phyloP scores from a whole-genome alignment of 225 moss, liverwort and hornwort species.

The Sphagnum tenellum region DNA sequence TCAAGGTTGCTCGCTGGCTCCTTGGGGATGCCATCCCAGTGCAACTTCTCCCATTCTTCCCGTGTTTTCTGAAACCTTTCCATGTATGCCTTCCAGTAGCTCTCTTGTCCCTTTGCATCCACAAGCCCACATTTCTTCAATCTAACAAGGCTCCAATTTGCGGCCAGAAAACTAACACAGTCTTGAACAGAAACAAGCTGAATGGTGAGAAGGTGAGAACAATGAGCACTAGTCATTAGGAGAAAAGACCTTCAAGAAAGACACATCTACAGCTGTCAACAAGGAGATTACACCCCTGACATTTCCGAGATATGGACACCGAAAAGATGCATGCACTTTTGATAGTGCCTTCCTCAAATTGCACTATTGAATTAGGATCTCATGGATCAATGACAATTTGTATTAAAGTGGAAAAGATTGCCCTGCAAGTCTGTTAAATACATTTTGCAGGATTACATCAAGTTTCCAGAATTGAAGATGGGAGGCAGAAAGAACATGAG shows the following conservation, averaged over 20 bases:
- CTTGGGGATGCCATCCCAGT: conserved; percentile 64
- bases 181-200: neutral
- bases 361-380: no score
- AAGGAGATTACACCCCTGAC: neutral
- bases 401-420: no score
- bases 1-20: conserved; percentile 47
- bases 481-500: neutral
- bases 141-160: neutral
- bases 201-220: no score
- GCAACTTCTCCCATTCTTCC: conserved; percentile 77
- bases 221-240: no score
- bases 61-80: conserved; percentile 46
- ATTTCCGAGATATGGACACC: neutral
- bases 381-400: no score
- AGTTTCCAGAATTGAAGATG: neutral
- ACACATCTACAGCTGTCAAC: neutral
- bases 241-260: neutral
- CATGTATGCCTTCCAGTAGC: conserved; percentile 67
- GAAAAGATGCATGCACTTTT: no score
- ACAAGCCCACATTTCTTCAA: conserved; percentile 4
- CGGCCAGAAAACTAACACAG: neutral
- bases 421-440: no score
- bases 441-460: no score
- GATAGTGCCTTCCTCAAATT: no score
- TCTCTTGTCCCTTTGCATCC: conserved; percentile 53